Evolutionary conservation across 495 filamentous ascomycete species (phyloP).

Genomic region (Hypomontagnella submonticulosa): DNA sequence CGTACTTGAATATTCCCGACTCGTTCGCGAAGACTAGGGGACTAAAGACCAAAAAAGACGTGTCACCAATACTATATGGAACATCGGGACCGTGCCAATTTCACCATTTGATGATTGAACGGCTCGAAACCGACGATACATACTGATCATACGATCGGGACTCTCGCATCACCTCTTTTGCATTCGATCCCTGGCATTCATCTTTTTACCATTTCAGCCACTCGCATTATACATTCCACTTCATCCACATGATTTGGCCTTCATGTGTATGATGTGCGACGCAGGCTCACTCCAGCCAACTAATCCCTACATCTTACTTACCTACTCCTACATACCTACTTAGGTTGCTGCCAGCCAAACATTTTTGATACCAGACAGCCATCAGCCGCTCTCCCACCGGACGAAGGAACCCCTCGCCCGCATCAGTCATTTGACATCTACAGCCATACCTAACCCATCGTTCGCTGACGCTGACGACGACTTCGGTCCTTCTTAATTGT

Average conservation of each 20-base stretch:
- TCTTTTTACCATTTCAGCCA: slow-evolving; percentile 25
- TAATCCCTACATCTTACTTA: slow-evolving; percentile 24
- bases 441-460: slow-evolving; percentile 33
- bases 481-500: slow-evolving; percentile 31
- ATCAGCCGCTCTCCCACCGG: slow-evolving; percentile 30
- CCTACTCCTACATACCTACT: slow-evolving; percentile 27
- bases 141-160: slow-evolving; percentile 30
- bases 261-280: slow-evolving; percentile 38
- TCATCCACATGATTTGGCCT: slow-evolving; percentile 39
- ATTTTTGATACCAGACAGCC: slow-evolving; percentile 4
- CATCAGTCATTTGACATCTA: slow-evolving; percentile 21
- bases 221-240: slow-evolving; percentile 15
- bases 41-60: slow-evolving; percentile 16
- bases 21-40: slow-evolving; percentile 10
- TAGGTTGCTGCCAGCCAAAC: slow-evolving; percentile 3
- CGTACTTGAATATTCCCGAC: slow-evolving; percentile 27
- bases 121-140: slow-evolving; percentile 5
- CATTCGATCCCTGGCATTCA: slow-evolving; percentile 13
- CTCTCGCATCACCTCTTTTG: slow-evolving; percentile 26
- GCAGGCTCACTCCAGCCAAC: slow-evolving; percentile 30
- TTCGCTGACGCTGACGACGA: slow-evolving; percentile 35
- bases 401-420: slow-evolving; percentile 20
- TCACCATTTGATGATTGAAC: slow-evolving; percentile 25
- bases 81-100: slow-evolving; percentile 27
- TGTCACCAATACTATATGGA: slow-evolving; percentile 37